phyloP scores from a whole-genome alignment of 768 basidiomycete species.

The Lactarius pseudohatsudake region DNA sequence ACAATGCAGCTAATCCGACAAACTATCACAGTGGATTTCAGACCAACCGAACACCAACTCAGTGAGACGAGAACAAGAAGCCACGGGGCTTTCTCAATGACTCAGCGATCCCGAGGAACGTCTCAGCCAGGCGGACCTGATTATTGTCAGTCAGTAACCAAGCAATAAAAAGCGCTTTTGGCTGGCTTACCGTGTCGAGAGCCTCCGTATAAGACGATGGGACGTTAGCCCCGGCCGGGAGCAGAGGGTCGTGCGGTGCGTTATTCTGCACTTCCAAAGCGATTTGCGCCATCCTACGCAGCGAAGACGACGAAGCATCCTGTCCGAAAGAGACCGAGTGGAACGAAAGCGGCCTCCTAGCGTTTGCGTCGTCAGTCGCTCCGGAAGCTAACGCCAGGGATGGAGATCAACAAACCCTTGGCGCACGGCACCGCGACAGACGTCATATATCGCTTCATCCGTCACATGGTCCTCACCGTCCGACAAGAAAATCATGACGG shows the following conservation, averaged over 20 bases:
- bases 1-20: not conserved
- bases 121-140: slow-evolving; percentile 55
- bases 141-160: not conserved
- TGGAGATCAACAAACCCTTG: slow-evolving; percentile 41
- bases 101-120: slow-evolving; percentile 59
- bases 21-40: not conserved
- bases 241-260: slow-evolving; percentile 43
- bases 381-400: not conserved
- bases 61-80: slow-evolving; percentile 34
- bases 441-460: slow-evolving; percentile 41
- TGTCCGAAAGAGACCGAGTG: slow-evolving; percentile 59
- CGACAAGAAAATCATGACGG: slow-evolving; percentile 56
- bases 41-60: not conserved
- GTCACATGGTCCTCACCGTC: slow-evolving; percentile 49
- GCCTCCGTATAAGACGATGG: slow-evolving; percentile 47
- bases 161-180: not conserved
- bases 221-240: slow-evolving; percentile 10
- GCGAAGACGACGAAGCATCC: slow-evolving; percentile 31
- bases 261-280: slow-evolving; percentile 48
- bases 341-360: slow-evolving; percentile 57
- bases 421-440: slow-evolving; percentile 44
- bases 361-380: not conserved
- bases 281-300: slow-evolving; percentile 53
- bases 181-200: slow-evolving; percentile 21
- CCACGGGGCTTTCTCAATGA: slow-evolving; percentile 58